phyloP scores from a whole-genome alignment of 805 yeast genomes.

The Saturnispora diversa region DNA sequence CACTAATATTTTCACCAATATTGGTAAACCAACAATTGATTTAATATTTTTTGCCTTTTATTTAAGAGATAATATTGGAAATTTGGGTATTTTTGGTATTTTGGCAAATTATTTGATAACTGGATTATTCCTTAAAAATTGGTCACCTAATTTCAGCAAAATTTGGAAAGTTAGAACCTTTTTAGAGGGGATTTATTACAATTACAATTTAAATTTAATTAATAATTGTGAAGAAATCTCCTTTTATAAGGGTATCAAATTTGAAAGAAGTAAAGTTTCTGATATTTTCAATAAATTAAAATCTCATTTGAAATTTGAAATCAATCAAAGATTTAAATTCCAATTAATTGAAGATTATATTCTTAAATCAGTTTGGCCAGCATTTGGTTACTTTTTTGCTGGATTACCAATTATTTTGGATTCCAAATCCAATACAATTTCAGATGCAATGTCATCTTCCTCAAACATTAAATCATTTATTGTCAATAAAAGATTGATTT shows the following conservation, averaged over 20 bases:
- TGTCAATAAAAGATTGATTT: slow-evolving; percentile 82
- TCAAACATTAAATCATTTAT: slow-evolving; percentile 76
- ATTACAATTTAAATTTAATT: slow-evolving; percentile 75
- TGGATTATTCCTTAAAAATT: slow-evolving; percentile 60
- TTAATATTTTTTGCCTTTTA: slow-evolving; percentile 76
- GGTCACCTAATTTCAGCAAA: slow-evolving; percentile 81
- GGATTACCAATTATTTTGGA: slow-evolving; percentile 77
- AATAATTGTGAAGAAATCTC: slow-evolving; percentile 91
- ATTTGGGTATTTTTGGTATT: slow-evolving; percentile 77
- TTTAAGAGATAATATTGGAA: slow-evolving; percentile 77
- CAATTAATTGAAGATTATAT: slow-evolving; percentile 77
- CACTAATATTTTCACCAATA: slow-evolving; percentile 74
- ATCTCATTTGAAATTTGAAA: slow-evolving; percentile 28
- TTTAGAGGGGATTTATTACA: slow-evolving; percentile 83
- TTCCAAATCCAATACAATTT: slow-evolving; percentile 8
- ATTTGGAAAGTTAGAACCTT: slow-evolving; percentile 64
- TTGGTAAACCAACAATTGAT: slow-evolving; percentile 90
- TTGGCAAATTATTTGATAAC: slow-evolving; percentile 74
- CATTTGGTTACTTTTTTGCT: slow-evolving; percentile 85
- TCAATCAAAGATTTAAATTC: slow-evolving; percentile 57
- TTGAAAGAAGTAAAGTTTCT: slow-evolving; percentile 63
- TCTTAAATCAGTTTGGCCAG: slow-evolving; percentile 90
- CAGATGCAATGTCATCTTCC: slow-evolving; percentile 21
- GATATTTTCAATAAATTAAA: slow-evolving; percentile 50
- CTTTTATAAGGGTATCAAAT: slow-evolving; percentile 78